Conservation (phyloP, 805 yeast genomes). For the Starmerella asiatica region DNA sequence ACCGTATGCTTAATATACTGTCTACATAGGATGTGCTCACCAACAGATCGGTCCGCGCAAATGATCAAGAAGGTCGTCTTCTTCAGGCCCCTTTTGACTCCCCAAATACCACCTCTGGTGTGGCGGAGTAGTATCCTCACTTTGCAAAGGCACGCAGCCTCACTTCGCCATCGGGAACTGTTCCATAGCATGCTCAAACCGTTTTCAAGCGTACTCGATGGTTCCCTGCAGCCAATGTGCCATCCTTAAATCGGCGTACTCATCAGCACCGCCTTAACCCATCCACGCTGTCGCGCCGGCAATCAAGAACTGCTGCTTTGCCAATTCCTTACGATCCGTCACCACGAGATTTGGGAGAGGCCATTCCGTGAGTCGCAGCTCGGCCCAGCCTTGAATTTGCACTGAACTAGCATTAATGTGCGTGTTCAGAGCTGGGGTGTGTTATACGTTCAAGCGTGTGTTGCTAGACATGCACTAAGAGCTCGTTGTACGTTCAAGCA, state of each 20-base stretch:
- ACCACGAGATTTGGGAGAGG: slow-evolving; percentile 19
- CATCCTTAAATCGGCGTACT: slow-evolving; percentile 38
- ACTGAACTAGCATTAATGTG: background rate
- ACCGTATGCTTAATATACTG: too few relatives aligned
- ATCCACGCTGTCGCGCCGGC: slow-evolving; percentile 50
- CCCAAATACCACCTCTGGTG: background rate
- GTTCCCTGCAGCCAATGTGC: slow-evolving; percentile 66
- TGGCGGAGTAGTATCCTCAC: background rate
- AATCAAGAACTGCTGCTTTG: slow-evolving; percentile 45
- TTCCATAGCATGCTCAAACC: slow-evolving; percentile 5
- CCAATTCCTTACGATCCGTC: slow-evolving; percentile 24
- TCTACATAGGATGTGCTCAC: too few relatives aligned
- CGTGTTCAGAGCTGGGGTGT: too few relatives aligned
- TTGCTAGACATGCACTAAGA: too few relatives aligned
- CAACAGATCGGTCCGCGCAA: too few relatives aligned
- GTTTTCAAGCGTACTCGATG: background rate
- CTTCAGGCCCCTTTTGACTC: background rate
- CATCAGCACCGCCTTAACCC: slow-evolving; percentile 41
- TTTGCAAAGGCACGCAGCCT: slow-evolving; percentile 9
- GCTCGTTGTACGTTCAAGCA: too few relatives aligned
- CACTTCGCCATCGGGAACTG: slow-evolving; percentile 5
- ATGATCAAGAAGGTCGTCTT: too few relatives aligned
- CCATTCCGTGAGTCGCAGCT: slow-evolving; percentile 11
- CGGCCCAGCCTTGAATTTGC: background rate
- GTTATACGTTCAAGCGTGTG: too few relatives aligned